Conservation (phyloP, 208 protist species). For the Vickermania ingenoplastis region DNA sequence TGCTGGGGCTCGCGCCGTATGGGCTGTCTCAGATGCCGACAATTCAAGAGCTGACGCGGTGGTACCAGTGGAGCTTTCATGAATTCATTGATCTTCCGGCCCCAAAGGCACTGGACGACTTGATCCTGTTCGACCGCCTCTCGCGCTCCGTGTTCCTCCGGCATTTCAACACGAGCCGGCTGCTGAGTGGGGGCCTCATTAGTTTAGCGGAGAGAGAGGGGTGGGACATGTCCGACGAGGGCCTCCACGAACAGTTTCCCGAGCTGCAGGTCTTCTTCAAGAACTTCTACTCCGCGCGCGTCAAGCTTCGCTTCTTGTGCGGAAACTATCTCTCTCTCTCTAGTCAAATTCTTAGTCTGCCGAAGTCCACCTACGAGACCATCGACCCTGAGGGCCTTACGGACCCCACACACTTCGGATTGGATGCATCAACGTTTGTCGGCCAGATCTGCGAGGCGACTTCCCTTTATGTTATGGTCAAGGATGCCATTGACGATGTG, state of each 20-base stretch:
- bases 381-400: slow-evolving; percentile 29
- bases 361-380: slow-evolving; percentile 12
- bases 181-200: slow-evolving; percentile 38
- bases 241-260: slow-evolving; percentile 18
- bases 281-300: slow-evolving; percentile 40
- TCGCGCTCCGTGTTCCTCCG: slow-evolving; percentile 49
- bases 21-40: slow-evolving; percentile 64
- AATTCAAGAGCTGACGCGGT: slow-evolving; percentile 50
- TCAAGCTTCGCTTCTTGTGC: slow-evolving; percentile 45
- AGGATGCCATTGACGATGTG: slow-evolving; percentile 26
- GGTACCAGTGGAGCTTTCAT: slow-evolving; percentile 73
- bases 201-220: slow-evolving; percentile 42
- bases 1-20: slow-evolving; percentile 40
- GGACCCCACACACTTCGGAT: slow-evolving; percentile 37
- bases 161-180: slow-evolving; percentile 49
- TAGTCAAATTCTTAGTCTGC: slow-evolving; percentile 35
- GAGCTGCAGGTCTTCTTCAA: slow-evolving; percentile 47
- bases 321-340: slow-evolving; percentile 73
- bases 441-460: slow-evolving; percentile 54
- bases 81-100: slow-evolving; percentile 37
- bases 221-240: slow-evolving; percentile 32
- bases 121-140: slow-evolving; percentile 37
- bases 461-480: slow-evolving; percentile 33
- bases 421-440: slow-evolving; percentile 38
- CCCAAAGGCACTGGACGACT: slow-evolving; percentile 19